Conservation (phyloP, 495 filamentous ascomycete species). For the Podospora australis region DNA sequence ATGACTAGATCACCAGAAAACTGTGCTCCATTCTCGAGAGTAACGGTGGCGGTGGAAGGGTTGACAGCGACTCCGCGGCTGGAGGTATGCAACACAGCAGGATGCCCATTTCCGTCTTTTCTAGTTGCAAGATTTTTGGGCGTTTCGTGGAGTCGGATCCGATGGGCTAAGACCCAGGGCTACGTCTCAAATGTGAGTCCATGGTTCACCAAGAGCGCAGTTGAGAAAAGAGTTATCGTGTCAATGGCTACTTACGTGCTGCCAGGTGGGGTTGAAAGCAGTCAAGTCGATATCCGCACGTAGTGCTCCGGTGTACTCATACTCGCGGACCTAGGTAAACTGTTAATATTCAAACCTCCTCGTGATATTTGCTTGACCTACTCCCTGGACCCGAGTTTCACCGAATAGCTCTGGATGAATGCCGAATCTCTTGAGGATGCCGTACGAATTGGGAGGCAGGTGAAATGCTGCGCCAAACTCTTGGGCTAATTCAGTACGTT, state of each 20-base stretch:
- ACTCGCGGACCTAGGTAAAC: constrained; percentile 1
- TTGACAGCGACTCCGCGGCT: constrained; percentile 36
- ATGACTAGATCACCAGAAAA: constrained; percentile 31
- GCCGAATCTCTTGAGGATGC: constrained; percentile 4
- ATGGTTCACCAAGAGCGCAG: not conserved
- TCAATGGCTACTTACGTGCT: not conserved
- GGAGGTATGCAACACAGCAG: constrained; percentile 5
- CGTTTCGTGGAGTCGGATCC: constrained; percentile 6
- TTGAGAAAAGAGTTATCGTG: not conserved
- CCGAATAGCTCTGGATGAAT: constrained; percentile 4
- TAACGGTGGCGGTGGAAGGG: constrained; percentile 34
- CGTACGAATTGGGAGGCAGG: constrained; percentile 5
- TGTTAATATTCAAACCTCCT: too few relatives aligned
- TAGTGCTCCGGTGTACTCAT: not conserved
- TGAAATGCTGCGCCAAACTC: constrained; percentile 7
- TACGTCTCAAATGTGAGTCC: not conserved
- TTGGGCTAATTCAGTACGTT: constrained; percentile 1
- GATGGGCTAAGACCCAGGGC: constrained; percentile 8
- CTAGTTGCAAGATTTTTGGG: not conserved
- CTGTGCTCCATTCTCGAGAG: constrained; percentile 32
- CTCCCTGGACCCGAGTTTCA: constrained; percentile 6
- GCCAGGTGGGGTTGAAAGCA: not conserved
- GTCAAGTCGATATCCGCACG: constrained; percentile 2
- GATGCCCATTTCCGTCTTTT: not conserved
- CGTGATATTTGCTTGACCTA: not conserved